Evolutionary conservation across 495 filamentous ascomycete species (phyloP), one percentile per base, ranked within the genome.

Genomic region (Pyronema domesticum): DNA sequence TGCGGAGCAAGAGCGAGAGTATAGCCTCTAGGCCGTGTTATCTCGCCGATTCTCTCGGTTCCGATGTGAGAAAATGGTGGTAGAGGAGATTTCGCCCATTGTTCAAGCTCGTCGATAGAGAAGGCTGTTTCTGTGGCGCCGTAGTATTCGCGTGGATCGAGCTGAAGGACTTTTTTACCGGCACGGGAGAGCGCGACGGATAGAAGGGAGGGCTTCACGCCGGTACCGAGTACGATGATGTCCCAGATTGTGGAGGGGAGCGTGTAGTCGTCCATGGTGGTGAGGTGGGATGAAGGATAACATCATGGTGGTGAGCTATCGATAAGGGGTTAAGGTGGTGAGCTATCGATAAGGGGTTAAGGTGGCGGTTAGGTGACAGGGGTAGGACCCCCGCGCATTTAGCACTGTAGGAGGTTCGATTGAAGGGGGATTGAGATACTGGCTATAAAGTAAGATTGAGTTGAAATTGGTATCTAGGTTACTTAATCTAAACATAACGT

Each of bases 181-280:
- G 89, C 91, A 60, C 93, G 81, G 55, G 88, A 94, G 56, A 96
- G 79, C 54, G 91, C 83, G 74, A 89, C 95, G 80, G 63, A 71
- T 58, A 98, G 77, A 52, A 98, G 80, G 44, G 89, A 95, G 68
- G 95, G 85, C 60, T 80, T 76, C 58, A 96, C 67, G 47, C 87
- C 91, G 49, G 91, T 98, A 58, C 93, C 93, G 57, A 79, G 76
- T 58, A 98, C 86, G 54, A 91, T 73, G 60, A 93, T 80, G 72
- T 98, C 91, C 93, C 93, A 98, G 33, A 49, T 46, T 13, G 48
- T 19, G 5, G 58, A 61, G 13, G 62, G 64, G 48, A 57, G 57
- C 1, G 62, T 56, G 14, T 61, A 65, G 37, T 60, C 55, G n/a
- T 57, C 14, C 66, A 68, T 67, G 37, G 19, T 19, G n/a, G 13